Percentiles rank a stretch among this genome's conserved stretches.
Conservation (phyloP, 495 filamentous ascomycete species). For the Evernia prunastri region DNA sequence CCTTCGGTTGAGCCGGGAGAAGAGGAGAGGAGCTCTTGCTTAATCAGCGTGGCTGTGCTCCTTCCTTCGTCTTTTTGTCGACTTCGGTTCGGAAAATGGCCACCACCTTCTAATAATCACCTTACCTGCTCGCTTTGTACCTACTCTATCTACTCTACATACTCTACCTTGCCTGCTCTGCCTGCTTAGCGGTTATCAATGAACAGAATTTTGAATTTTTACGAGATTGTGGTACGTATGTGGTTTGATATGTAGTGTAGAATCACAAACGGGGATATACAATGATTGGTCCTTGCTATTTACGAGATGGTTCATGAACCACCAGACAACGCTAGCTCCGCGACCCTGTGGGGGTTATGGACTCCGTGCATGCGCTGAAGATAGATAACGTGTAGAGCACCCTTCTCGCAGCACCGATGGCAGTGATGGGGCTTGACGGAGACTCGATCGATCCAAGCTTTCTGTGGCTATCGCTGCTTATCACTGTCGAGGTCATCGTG, state of each 20-base stretch:
- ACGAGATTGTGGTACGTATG: neutral
- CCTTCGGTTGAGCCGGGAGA: constrained; percentile 2
- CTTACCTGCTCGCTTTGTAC: too few relatives aligned
- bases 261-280: too few relatives aligned
- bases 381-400: neutral
- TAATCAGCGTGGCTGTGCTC: neutral
- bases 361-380: neutral
- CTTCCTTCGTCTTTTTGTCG: too few relatives aligned
- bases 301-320: neutral
- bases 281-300: too few relatives aligned
- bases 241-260: too few relatives aligned
- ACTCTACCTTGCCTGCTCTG: neutral
- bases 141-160: too few relatives aligned
- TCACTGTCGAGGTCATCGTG: neutral
- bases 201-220: neutral
- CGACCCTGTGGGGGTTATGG: neutral
- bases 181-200: neutral
- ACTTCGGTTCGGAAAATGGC: too few relatives aligned
- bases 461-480: neutral
- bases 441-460: neutral
- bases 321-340: neutral
- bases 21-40: neutral
- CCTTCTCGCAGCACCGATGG: neutral
- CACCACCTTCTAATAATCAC: too few relatives aligned
- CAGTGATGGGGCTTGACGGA: neutral